Percentiles rank a stretch among this genome's conserved stretches.
Evolutionary conservation across 192 early-diverging fungal species (phyloP).

Genomic region (Coemansia sp.): DNA sequence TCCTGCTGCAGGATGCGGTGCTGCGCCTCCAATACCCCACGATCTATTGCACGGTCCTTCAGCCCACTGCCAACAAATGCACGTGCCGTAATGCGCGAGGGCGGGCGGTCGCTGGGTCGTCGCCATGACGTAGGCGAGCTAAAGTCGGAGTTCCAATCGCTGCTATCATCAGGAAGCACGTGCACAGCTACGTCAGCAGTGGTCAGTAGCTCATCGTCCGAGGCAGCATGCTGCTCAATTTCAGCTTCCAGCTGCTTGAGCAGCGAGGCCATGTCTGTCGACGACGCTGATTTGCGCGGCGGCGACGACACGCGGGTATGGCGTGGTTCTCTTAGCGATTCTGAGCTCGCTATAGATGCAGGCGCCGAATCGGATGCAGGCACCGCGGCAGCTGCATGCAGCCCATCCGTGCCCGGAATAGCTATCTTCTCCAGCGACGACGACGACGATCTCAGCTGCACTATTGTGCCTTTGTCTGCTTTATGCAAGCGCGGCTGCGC

Average conservation of each 20-base stretch:
- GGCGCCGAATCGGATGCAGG: constrained; percentile 12
- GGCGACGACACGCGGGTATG: background rate
- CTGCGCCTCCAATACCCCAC: constrained; percentile 52
- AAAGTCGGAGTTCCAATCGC: constrained; percentile 57
- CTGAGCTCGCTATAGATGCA: constrained; percentile 11
- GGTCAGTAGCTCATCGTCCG: constrained; percentile 42
- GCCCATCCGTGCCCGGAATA: constrained; percentile 36
- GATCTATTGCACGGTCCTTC: constrained; percentile 51
- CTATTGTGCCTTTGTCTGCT: constrained; percentile 53
- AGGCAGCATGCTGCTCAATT: constrained; percentile 30
- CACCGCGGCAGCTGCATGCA: constrained; percentile 31
- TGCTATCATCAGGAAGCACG: constrained; percentile 50
- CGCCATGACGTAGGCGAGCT: constrained; percentile 54
- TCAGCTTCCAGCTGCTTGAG: constrained; percentile 27
- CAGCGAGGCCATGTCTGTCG: constrained; percentile 30
- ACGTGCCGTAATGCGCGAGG: constrained; percentile 25
- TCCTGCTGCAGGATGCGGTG: constrained; percentile 52
- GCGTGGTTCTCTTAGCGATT: background rate
- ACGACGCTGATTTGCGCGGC: constrained; percentile 41
- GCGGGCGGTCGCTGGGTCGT: constrained; percentile 41
- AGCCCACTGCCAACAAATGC: constrained; percentile 35
- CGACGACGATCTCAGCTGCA: constrained; percentile 51
- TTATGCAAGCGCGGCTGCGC: constrained; percentile 39
- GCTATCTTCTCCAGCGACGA: constrained; percentile 22
- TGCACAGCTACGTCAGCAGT: constrained; percentile 32